Evolutionary conservation across 192 early-diverging fungal species (phyloP).

Genomic region (Mortierella alpina): DNA sequence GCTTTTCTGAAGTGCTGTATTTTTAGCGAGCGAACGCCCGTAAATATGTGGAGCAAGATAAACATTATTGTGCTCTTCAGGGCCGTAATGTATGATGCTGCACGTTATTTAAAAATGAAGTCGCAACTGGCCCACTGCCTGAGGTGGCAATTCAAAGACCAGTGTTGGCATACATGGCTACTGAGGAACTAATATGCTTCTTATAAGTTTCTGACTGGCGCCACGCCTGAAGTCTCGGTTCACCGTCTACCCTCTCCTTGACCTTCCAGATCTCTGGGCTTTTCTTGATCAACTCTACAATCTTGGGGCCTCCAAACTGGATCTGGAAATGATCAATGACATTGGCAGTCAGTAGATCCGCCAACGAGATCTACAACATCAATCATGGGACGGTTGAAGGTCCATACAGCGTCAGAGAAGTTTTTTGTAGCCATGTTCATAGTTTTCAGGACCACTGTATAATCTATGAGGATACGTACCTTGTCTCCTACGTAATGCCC

Average conservation of each 20-base stretch:
- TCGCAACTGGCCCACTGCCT: too few species aligned
- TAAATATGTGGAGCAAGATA: too few species aligned
- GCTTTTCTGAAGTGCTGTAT: too few species aligned
- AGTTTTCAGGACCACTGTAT: not conserved
- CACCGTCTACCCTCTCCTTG: constrained; percentile 31
- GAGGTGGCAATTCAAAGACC: too few species aligned
- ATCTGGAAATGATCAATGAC: constrained; percentile 16
- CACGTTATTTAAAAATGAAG: too few species aligned
- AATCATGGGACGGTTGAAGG: not conserved
- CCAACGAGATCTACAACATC: constrained; percentile 20
- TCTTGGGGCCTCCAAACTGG: constrained; percentile 15
- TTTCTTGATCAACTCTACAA: constrained; percentile 20
- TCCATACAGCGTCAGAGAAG: not conserved
- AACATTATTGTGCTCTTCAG: too few species aligned
- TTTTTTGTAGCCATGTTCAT: not conserved
- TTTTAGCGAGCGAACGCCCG: too few species aligned
- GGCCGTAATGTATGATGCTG: too few species aligned
- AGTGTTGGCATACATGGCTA: constrained; percentile 13
- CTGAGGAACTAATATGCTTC: not conserved
- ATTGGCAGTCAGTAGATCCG: constrained; percentile 33
- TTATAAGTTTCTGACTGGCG: constrained; percentile 36
- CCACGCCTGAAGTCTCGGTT: constrained; percentile 29
- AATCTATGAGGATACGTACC: not conserved
- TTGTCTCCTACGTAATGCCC: constrained; percentile 42
- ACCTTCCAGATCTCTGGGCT: constrained; percentile 37